Evolutionary conservation across 2,329 filamentous ascomycete species (phyloP).

Genomic region (Berkeleyomyces basicola): DNA sequence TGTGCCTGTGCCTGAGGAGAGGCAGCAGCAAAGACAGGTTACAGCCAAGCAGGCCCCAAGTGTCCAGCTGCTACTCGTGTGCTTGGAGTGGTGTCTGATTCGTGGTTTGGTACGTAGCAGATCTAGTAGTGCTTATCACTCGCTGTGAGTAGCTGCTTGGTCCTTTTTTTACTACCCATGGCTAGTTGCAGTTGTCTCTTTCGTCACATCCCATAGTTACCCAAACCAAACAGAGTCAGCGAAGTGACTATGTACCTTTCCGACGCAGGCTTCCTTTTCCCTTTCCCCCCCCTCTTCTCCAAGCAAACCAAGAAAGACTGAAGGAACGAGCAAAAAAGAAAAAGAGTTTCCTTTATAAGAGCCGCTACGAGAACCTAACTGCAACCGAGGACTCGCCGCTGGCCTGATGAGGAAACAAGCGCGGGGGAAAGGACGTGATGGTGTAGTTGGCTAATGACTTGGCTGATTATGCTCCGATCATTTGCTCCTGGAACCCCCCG

Average conservation of each 20-base stretch:
- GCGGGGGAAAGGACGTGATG: neutral
- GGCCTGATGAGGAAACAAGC: slow-evolving; percentile 1
- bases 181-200: neutral
- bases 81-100: no score
- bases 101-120: neutral
- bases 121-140: neutral
- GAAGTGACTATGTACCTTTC: no score
- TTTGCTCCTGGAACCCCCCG: neutral
- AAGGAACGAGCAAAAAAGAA: neutral
- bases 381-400: slow-evolving; percentile 2
- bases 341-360: neutral
- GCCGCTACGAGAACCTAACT: neutral
- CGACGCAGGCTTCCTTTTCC: neutral
- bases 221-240: neutral
- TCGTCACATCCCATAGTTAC: neutral
- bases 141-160: no score
- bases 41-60: no score
- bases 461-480: neutral
- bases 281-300: neutral
- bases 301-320: neutral
- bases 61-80: no score
- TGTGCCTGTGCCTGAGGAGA: no score
- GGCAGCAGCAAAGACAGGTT: no score
- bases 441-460: neutral
- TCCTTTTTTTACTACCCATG: neutral